phyloP scores from a whole-genome alignment of 2,329 filamentous ascomycete species.

The Beauveria sp. region DNA sequence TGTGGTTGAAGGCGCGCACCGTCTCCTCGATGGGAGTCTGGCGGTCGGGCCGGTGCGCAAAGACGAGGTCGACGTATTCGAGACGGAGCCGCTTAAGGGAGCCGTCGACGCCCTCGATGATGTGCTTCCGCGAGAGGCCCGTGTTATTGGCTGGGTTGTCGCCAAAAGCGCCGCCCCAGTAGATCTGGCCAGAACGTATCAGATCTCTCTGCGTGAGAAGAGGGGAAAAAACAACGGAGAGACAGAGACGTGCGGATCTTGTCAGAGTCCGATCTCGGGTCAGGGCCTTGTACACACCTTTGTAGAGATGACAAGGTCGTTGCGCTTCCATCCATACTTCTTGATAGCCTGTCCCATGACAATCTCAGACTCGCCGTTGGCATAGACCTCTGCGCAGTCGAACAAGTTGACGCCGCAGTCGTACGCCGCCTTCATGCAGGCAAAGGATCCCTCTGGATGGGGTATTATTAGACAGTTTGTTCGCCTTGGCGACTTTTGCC shows the following conservation, averaged over 20 bases:
- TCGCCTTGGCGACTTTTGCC: no score
- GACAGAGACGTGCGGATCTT: no score
- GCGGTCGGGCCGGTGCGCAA: constrained; percentile 61
- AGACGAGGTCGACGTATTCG: constrained; percentile 60
- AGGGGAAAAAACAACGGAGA: no score
- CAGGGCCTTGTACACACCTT: constrained; percentile 32
- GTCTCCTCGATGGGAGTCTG: constrained; percentile 64
- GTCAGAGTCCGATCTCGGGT: background rate
- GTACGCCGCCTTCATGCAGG: constrained; percentile 55
- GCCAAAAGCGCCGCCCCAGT: constrained; percentile 55
- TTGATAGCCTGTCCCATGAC: constrained; percentile 56
- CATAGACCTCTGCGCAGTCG: constrained; percentile 51
- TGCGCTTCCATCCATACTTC: constrained; percentile 53
- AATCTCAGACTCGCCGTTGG: constrained; percentile 50
- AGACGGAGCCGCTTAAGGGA: constrained; percentile 50
- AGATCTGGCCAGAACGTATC: constrained; percentile 37
- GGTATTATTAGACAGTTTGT: no score
- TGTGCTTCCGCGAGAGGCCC: constrained; percentile 61
- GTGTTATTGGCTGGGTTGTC: constrained; percentile 58
- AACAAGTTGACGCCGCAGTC: constrained; percentile 57
- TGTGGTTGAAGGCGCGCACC: constrained; percentile 62
- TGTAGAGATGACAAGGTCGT: constrained; percentile 53
- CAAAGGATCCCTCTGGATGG: constrained; percentile 36
- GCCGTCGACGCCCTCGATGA: constrained; percentile 57
- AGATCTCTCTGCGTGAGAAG: background rate